phyloP scores from a whole-genome alignment of 1,284 basidiomycete genomes.

The Austroboletus rostrupii region DNA sequence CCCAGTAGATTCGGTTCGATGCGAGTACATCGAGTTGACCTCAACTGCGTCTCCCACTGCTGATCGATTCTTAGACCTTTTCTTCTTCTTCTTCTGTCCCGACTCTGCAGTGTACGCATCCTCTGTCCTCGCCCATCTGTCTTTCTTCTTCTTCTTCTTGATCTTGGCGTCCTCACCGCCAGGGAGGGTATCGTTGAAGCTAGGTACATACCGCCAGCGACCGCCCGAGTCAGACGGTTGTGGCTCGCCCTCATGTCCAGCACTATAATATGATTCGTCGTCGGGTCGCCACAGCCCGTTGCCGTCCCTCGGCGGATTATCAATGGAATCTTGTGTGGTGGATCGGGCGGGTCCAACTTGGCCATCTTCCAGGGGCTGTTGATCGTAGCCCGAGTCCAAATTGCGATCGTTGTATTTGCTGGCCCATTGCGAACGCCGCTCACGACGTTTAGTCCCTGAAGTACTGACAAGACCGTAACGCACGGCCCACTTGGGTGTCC shows the following conservation, averaged over 20 bases:
- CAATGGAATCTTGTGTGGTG: constrained; percentile 9
- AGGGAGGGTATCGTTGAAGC: constrained; percentile 64
- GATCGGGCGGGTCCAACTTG: constrained; percentile 40
- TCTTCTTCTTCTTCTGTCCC: constrained; percentile 45
- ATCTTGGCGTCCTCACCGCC: constrained; percentile 39
- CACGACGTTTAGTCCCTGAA: constrained; percentile 69
- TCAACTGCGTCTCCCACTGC: constrained; percentile 41
- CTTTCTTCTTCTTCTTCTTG: constrained; percentile 74
- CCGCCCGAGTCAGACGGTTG: constrained; percentile 36
- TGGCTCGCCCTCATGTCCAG: constrained; percentile 37
- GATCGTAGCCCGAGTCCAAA: constrained; percentile 67
- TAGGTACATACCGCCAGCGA: constrained; percentile 79
- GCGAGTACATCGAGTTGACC: constrained; percentile 41
- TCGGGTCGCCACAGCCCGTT: constrained; percentile 61
- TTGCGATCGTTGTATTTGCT: constrained; percentile 81
- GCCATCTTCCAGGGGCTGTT: constrained; percentile 74
- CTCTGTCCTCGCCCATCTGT: constrained; percentile 78
- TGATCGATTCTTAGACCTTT: constrained; percentile 52
- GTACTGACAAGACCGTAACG: constrained; percentile 85
- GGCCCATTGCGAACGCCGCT: constrained; percentile 83
- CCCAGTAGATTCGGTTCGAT: constrained; percentile 36
- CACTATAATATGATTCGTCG: constrained; percentile 70
- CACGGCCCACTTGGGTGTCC: constrained; percentile 94
- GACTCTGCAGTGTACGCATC: constrained; percentile 63
- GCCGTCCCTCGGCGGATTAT: constrained; percentile 36